Conservation (phyloP, 495 filamentous ascomycete genomes). For the Penicillium cataractarum region DNA sequence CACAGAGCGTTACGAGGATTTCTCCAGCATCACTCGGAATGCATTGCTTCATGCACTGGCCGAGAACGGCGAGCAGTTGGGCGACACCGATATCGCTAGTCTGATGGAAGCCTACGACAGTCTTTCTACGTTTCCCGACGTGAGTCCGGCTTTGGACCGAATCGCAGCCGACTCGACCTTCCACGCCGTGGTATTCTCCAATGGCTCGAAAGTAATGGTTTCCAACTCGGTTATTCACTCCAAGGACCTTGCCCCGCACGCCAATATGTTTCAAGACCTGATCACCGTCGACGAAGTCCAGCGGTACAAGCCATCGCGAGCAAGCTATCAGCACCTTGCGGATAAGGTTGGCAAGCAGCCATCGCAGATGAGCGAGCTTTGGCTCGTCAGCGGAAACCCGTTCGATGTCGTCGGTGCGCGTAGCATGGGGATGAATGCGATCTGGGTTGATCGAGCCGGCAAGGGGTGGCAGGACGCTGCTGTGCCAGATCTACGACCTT, state of each 20-base stretch:
- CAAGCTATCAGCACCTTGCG: conserved; percentile 63
- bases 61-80: conserved; percentile 53
- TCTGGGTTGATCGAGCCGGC: conserved; percentile 68
- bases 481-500: conserved; percentile 32
- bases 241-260: conserved; percentile 55
- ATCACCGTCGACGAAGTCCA: conserved; percentile 63
- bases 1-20: conserved; percentile 63
- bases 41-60: conserved; percentile 66
- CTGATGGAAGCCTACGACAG: conserved; percentile 71
- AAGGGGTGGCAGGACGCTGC: conserved; percentile 45
- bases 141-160: conserved; percentile 52
- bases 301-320: conserved; percentile 72
- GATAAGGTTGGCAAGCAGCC: conserved; percentile 51
- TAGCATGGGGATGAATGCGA: conserved; percentile 56
- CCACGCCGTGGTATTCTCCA: conserved; percentile 72
- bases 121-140: conserved; percentile 72
- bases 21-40: conserved; percentile 64
- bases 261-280: conserved; percentile 54
- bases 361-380: conserved; percentile 57
- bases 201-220: conserved; percentile 70
- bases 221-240: conserved; percentile 60
- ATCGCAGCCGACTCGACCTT: conserved; percentile 44
- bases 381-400: conserved; percentile 77
- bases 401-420: conserved; percentile 70
- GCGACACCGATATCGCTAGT: conserved; percentile 38